A percentile compares a stretch with the other conserved stretches of the same genome.
Evolutionary conservation across 2,329 filamentous ascomycete genomes (phyloP).

Genomic region (Cucurbitaria berberidis): DNA sequence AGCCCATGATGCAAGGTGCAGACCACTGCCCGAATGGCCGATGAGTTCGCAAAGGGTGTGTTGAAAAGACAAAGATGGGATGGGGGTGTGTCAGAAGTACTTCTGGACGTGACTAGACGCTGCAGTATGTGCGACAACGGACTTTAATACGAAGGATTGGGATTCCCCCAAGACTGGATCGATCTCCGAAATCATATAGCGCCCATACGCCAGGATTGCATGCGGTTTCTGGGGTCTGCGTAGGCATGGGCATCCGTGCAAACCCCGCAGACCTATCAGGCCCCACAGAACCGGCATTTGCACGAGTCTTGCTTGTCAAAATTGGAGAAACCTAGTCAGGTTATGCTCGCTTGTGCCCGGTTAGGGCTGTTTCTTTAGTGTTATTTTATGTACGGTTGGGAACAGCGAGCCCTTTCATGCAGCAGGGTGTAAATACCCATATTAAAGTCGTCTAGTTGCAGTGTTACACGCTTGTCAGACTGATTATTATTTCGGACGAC

Average conservation of each 20-base stretch:
- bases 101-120: background rate
- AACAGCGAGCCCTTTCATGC: constrained; percentile 1
- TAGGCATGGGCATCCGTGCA: constrained; percentile 14
- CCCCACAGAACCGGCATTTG: constrained; percentile 21
- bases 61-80: background rate
- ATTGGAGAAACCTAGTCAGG: constrained; percentile 12
- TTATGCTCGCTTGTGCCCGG: constrained; percentile 4
- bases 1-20: constrained; percentile 34
- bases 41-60: background rate
- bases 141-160: constrained; percentile 15
- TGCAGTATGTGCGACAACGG: constrained; percentile 2
- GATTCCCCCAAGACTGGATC: constrained; percentile 1
- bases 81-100: background rate
- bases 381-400: constrained; percentile 4
- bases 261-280: constrained; percentile 15
- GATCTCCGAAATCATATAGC: background rate
- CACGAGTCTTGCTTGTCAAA: constrained; percentile 2
- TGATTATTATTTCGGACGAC: background rate
- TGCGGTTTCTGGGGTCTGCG: constrained; percentile 9
- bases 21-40: background rate
- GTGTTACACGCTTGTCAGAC: background rate
- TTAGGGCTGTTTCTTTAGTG: background rate
- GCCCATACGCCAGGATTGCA: constrained; percentile 4
- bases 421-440: constrained; percentile 5
- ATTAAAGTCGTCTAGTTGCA: background rate